phyloP scores from a whole-genome alignment of 345 rosid genomes.

The Gossypium bickii region DNA sequence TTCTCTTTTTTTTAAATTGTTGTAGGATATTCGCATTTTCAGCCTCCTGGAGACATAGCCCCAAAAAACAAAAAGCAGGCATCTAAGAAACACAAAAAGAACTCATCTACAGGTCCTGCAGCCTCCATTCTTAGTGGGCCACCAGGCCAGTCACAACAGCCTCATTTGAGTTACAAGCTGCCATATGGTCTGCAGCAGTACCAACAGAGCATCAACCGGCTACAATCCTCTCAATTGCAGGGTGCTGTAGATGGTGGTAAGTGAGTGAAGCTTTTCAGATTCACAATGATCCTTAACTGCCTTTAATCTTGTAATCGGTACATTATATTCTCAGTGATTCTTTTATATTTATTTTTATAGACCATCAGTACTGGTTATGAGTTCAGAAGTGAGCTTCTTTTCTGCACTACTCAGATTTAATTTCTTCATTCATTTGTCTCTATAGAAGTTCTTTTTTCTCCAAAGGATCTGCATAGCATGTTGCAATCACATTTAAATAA shows the following conservation, averaged over 20 bases:
- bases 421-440: not conserved
- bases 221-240: slow-evolving; percentile 10
- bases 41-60: not conserved
- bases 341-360: not conserved
- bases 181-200: slow-evolving; percentile 14
- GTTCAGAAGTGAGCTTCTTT: slow-evolving; percentile 1
- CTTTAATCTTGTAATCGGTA: slow-evolving; percentile 9
- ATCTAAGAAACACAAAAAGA: slow-evolving; percentile 11
- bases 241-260: slow-evolving; percentile 19
- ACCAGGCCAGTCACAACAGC: slow-evolving; percentile 14
- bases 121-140: slow-evolving; percentile 3
- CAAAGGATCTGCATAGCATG: not conserved
- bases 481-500: not conserved
- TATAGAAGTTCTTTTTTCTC: not conserved
- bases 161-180: slow-evolving; percentile 15
- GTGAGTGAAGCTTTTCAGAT: not conserved
- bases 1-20: not conserved
- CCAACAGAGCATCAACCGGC: slow-evolving; percentile 9
- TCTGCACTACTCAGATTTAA: slow-evolving; percentile 1
- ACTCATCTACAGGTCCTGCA: not conserved
- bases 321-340: not conserved
- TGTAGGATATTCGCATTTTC: slow-evolving; percentile 22
- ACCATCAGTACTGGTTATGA: not conserved
- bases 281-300: not conserved
- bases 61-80: slow-evolving; percentile 11